phyloP scores from a whole-genome alignment of 1,284 basidiomycete species.

The Paramarasmius palmivorus region DNA sequence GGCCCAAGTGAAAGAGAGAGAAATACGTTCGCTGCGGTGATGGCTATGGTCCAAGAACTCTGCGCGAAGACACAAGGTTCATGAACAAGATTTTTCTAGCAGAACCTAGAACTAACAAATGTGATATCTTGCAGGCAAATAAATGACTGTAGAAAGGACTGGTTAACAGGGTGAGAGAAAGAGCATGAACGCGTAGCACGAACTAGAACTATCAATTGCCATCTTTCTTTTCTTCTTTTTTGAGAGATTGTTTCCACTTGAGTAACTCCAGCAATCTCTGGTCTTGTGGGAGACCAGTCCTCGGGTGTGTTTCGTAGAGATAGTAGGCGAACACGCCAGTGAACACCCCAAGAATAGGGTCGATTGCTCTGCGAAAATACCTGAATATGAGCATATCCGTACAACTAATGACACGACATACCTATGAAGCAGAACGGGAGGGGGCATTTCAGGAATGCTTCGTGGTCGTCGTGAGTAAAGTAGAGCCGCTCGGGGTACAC shows the following conservation, averaged over 20 bases:
- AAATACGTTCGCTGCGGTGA: conserved; percentile 62
- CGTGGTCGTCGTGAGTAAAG: not conserved
- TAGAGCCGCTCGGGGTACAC: not conserved
- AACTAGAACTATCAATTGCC: not conserved
- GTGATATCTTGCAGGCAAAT: not conserved
- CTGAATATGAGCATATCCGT: conserved; percentile 10
- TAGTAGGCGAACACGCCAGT: conserved; percentile 84
- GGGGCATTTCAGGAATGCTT: conserved; percentile 12
- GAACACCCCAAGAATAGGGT: conserved; percentile 79
- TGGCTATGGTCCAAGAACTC: conserved; percentile 62
- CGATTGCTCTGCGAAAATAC: conserved; percentile 48
- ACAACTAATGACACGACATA: conserved; percentile 26
- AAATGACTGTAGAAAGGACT: not conserved
- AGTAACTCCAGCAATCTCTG: conserved; percentile 64
- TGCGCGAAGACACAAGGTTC: conserved; percentile 15
- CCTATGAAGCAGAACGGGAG: conserved; percentile 53
- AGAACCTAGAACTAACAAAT: not conserved
- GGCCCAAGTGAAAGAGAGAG: conserved; percentile 49
- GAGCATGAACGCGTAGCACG: not conserved
- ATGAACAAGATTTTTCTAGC: not conserved
- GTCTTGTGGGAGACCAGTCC: conserved; percentile 68
- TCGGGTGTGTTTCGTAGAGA: conserved; percentile 83
- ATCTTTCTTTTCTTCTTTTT: not conserved
- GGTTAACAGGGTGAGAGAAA: not conserved
- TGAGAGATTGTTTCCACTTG: conserved; percentile 49